Base-by-base conservation (phyloP, 1,139 yeast species). In the Nakaseomyces nivariensis region DNA sequence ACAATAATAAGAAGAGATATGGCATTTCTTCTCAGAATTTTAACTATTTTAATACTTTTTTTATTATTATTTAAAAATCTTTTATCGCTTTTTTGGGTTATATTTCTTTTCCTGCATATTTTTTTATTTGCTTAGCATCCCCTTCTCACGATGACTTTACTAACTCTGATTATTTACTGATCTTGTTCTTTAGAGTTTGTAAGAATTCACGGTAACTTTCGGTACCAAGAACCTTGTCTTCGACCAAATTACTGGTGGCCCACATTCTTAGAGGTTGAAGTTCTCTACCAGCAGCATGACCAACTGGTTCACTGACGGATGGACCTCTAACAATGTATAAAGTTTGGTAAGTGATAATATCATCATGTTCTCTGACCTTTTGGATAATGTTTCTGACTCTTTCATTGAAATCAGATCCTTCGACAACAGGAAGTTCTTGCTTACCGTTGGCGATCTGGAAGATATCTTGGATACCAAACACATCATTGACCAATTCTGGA, bases 261-360 rank as follows among this genome's bases (percentile, higher is more conserved):
- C 98, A 92, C 74, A 87, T 73, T 70, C 97, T 80, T 67, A 92
- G 76, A 11, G 96, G 82, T 69, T 79, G 76, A 55, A 92, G 81
- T 59, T 90, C 97, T 60, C 85, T 77, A 52, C 78, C 80, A 56
- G 78, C 78, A 38, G 79, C 72, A 54, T 79, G 77, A 57, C 77
- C 80, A 54, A 79, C 72, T 48, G 86, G 85, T 63, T 85, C 92
- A 61, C 79, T 80, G 36, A 82, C 72, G 26, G 95, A 85, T 31
- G 89, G 94, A 46, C 96, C 97, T 66, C 90, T 81, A 52, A 92
- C 92, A 59, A 92, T 81, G 68, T 87, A 90, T 63, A 92, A 73
- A 59, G 82, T 81, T 68, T 92, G 89, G 80, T 89, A 89, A 48
- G 80, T 76, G 53, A 87, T 79, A 42, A 83, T 73, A 62, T 88